Evolutionary conservation across 352 stramenopile genomes (phyloP).

Genomic region (Phytopythium chamaehyphon): DNA sequence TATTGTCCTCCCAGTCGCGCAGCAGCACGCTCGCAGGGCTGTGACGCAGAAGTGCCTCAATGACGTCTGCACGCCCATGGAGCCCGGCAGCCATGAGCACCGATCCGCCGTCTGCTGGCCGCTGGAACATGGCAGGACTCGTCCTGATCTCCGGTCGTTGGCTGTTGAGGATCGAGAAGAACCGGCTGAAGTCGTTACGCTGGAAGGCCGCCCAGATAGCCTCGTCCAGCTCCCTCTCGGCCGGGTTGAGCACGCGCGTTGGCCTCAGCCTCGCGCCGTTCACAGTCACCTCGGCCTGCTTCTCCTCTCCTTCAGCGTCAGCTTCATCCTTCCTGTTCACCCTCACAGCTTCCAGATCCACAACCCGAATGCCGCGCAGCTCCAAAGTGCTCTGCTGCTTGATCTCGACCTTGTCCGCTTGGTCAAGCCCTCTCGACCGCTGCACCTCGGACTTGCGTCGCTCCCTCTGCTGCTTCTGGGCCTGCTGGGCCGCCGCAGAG

Average conservation of each 20-base stretch:
- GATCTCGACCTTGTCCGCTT: slow-evolving; percentile 30
- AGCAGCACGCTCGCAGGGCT: slow-evolving; percentile 46
- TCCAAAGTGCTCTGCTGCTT: slow-evolving; percentile 58
- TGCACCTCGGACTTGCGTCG: slow-evolving; percentile 52
- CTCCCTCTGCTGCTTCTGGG: slow-evolving; percentile 58
- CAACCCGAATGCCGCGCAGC: slow-evolving; percentile 54
- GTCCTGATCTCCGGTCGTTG: slow-evolving; percentile 32
- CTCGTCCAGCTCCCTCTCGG: slow-evolving; percentile 74
- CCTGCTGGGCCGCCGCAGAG: slow-evolving; percentile 7
- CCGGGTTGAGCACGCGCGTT: slow-evolving; percentile 74
- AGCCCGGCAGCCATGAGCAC: slow-evolving; percentile 75
- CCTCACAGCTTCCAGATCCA: slow-evolving; percentile 50
- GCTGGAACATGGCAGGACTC: slow-evolving; percentile 56
- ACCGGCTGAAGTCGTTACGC: slow-evolving; percentile 72
- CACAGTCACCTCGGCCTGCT: slow-evolving; percentile 24
- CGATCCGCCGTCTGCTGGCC: slow-evolving; percentile 65
- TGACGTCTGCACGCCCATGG: slow-evolving; percentile 75
- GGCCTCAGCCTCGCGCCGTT: slow-evolving; percentile 51
- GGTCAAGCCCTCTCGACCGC: slow-evolving; percentile 38
- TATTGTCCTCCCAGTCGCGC: slow-evolving; percentile 57
- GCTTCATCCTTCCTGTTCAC: not conserved
- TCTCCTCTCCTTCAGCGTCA: slow-evolving; percentile 4
- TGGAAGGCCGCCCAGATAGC: slow-evolving; percentile 78
- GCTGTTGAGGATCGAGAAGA: slow-evolving; percentile 61
- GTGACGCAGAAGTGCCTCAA: slow-evolving; percentile 57